phyloP scores from a whole-genome alignment of 257 asterid genomes.

The Solanum etuberosum region DNA sequence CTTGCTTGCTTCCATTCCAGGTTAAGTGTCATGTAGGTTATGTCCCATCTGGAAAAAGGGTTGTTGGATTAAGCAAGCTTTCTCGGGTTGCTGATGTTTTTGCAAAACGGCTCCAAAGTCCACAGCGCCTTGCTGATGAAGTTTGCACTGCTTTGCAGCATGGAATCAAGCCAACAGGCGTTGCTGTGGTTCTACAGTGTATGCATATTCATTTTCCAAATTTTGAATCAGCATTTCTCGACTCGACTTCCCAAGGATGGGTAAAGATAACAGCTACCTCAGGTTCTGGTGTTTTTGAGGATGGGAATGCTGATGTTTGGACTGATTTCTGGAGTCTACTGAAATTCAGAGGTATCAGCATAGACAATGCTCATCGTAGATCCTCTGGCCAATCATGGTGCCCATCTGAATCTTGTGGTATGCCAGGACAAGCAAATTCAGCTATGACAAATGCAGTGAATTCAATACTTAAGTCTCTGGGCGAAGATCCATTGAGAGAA shows the following conservation, averaged over 20 bases:
- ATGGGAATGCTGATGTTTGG: conserved; percentile 49
- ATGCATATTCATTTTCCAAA: conserved; percentile 61
- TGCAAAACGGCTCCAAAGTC: conserved; percentile 86
- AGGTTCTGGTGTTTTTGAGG: conserved; percentile 71
- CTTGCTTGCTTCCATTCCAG: conserved; percentile 93
- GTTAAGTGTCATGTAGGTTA: conserved; percentile 89
- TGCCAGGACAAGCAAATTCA: conserved; percentile 23
- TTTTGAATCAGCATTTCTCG: conserved; percentile 30
- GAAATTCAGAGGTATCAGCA: conserved; percentile 41
- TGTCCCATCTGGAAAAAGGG: conserved; percentile 69
- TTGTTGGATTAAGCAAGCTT: conserved; percentile 87
- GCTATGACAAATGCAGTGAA: conserved; percentile 47
- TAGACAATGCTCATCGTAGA: neutral
- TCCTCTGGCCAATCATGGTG: conserved; percentile 50
- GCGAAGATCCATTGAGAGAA: conserved; percentile 70
- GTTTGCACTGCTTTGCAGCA: conserved; percentile 63
- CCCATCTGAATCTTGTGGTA: conserved; percentile 30
- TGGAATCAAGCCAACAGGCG: conserved; percentile 75
- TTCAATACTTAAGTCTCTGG: conserved; percentile 53
- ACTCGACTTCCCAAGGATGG: conserved; percentile 49
- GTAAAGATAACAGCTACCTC: conserved; percentile 36
- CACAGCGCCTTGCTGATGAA: conserved; percentile 72
- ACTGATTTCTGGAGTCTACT: conserved; percentile 61
- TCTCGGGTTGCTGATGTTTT: conserved; percentile 84
- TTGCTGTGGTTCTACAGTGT: conserved; percentile 75